Conservation (phyloP, 1,284 basidiomycete species). For the Coniferiporia sulphurascens region DNA sequence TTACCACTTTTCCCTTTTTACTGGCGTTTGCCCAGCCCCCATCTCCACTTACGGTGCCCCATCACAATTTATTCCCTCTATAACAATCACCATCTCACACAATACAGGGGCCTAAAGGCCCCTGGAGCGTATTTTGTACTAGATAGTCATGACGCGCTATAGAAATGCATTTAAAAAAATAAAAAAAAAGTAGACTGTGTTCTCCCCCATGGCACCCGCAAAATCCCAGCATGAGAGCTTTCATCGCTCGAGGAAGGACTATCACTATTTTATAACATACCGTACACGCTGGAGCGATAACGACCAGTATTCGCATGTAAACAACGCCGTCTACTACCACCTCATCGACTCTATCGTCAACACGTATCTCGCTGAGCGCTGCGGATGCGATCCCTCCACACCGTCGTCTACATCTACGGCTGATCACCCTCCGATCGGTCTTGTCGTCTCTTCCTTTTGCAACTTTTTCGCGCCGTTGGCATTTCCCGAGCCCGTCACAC, state of each 20-base stretch:
- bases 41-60: too few relatives aligned
- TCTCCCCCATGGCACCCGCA: too few relatives aligned
- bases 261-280: slow-evolving; percentile 54
- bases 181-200: too few relatives aligned
- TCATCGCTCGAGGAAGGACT: slow-evolving; percentile 32
- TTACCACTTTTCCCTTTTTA: too few relatives aligned
- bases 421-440: slow-evolving; percentile 46
- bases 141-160: too few relatives aligned
- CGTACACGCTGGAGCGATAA: slow-evolving; percentile 77
- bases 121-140: too few relatives aligned
- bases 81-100: too few relatives aligned
- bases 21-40: too few relatives aligned
- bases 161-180: too few relatives aligned
- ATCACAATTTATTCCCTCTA: too few relatives aligned
- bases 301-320: slow-evolving; percentile 74
- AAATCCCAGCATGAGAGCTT: too few relatives aligned
- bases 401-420: slow-evolving; percentile 27
- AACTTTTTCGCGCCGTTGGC: slow-evolving; percentile 66
- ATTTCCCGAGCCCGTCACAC: slow-evolving; percentile 61
- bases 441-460: slow-evolving; percentile 69
- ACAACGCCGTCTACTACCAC: slow-evolving; percentile 76
- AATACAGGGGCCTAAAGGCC: too few relatives aligned
- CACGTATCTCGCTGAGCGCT: slow-evolving; percentile 60
- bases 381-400: slow-evolving; percentile 43
- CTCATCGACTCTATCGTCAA: slow-evolving; percentile 75